Evolutionary conservation across 2,329 filamentous ascomycete genomes (phyloP).

Genomic region (Sarocladiaceae sp.): DNA sequence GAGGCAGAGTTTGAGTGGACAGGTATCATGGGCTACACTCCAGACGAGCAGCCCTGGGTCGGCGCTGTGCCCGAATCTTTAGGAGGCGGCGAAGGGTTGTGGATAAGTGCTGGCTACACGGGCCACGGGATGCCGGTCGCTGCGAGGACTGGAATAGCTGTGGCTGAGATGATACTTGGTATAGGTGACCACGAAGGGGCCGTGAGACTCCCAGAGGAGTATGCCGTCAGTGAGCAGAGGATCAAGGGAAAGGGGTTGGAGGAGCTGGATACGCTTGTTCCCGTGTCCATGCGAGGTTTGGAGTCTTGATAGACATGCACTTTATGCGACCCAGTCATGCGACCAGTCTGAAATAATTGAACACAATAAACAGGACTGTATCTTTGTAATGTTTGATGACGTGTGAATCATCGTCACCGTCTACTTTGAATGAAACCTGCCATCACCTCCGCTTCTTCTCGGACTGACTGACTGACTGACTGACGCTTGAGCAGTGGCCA

Average conservation of each 20-base stretch:
- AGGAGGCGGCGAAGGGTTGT: slow-evolving; percentile 50
- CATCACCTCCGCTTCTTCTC: too few relatives aligned
- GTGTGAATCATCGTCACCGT: too few relatives aligned
- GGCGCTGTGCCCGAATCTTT: slow-evolving; percentile 52
- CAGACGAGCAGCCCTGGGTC: slow-evolving; percentile 65
- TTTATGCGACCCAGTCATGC: too few relatives aligned
- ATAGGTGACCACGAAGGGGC: slow-evolving; percentile 31
- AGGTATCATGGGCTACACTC: slow-evolving; percentile 71
- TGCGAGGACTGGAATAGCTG: slow-evolving; percentile 58
- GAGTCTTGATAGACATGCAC: too few relatives aligned
- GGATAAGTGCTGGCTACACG: slow-evolving; percentile 60
- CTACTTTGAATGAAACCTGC: too few relatives aligned
- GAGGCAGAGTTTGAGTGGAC: slow-evolving; percentile 62
- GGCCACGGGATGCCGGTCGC: slow-evolving; percentile 75
- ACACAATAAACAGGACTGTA: too few relatives aligned
- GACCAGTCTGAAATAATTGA: too few relatives aligned
- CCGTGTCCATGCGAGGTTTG: too few relatives aligned
- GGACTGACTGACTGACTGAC: too few relatives aligned
- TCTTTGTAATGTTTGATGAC: too few relatives aligned
- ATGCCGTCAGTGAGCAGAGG: slow-evolving; percentile 28
- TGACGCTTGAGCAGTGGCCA: too few relatives aligned
- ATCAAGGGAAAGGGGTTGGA: slow-evolving; percentile 15
- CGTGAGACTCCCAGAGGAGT: slow-evolving; percentile 39
- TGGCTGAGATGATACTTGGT: slow-evolving; percentile 52
- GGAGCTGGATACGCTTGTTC: slow-evolving; percentile 16